These are phyloP conservation scores for Fusarium compactum DNA, from an alignment of 2,329 filamentous ascomycete genomes.

Conservation along the genomic window DNA sequence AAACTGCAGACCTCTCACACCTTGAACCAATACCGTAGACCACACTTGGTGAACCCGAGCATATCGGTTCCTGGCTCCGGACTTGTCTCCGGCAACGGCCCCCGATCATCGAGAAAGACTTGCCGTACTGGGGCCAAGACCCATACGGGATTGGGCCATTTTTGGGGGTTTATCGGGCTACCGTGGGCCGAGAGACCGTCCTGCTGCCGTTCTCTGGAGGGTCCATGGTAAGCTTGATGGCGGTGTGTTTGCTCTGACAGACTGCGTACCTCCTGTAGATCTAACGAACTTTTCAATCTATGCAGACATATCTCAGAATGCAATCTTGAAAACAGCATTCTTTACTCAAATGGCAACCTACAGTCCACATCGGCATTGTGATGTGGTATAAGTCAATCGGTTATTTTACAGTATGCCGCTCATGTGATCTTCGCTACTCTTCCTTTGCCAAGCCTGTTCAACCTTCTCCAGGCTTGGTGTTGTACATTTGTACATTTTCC, in stretches of 20 bases:
- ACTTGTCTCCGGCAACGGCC: conserved; percentile 16
- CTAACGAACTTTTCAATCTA: not conserved
- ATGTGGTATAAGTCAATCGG: conserved; percentile 2
- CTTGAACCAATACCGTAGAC: not conserved
- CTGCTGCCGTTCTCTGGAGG: not conserved
- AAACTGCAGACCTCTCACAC: not conserved
- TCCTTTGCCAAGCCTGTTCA: not conserved
- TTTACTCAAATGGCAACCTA: not conserved
- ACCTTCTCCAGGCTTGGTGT: not conserved
- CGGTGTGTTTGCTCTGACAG: conserved; percentile 2
- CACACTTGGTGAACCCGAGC: not conserved
- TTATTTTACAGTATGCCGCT: conserved; percentile 12
- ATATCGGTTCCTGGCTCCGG: conserved; percentile 13
- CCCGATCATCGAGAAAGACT: conserved; percentile 16
- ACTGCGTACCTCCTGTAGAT: not conserved
- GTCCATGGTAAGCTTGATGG: not conserved
- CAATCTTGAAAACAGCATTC: not conserved
- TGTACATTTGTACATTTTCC: not conserved
- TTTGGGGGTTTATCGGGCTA: conserved; percentile 22
- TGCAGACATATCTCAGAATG: not conserved
- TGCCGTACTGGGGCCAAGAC: conserved; percentile 10
- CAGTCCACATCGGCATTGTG: not conserved
- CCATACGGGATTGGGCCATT: conserved; percentile 5
- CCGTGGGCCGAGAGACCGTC: conserved; percentile 25
- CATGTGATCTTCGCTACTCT: conserved; percentile 15